Conservation (phyloP, 257 asterid genomes). For the Fraxinus cuspidata region DNA sequence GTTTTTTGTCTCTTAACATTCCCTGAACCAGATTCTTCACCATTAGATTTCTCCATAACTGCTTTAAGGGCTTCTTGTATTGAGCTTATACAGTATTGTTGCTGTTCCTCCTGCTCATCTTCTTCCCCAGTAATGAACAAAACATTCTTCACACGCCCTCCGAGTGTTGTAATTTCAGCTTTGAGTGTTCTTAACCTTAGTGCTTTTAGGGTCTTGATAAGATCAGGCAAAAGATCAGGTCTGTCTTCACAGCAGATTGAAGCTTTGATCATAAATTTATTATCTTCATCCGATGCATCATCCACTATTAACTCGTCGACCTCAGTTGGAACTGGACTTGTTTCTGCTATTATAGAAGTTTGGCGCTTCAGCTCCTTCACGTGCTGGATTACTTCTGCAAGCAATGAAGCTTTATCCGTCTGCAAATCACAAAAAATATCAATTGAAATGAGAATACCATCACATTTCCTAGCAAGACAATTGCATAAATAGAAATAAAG, state of each 20-base stretch:
- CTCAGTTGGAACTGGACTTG: constrained; percentile 68
- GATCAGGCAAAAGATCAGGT: constrained; percentile 72
- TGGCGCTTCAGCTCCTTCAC: constrained; percentile 82
- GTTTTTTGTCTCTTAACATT: constrained; percentile 81
- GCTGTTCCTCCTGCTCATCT: constrained; percentile 37
- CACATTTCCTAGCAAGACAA: neutral
- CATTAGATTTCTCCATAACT: constrained; percentile 71
- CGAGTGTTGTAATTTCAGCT: constrained; percentile 83
- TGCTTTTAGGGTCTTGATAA: constrained; percentile 73
- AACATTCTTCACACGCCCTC: constrained; percentile 78
- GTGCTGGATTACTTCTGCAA: constrained; percentile 89
- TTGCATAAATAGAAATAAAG: neutral
- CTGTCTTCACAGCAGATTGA: constrained; percentile 88
- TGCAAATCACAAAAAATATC: constrained; percentile 10
- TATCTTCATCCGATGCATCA: constrained; percentile 62
- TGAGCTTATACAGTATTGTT: constrained; percentile 47
- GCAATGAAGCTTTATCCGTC: constrained; percentile 92
- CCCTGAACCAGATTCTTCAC: constrained; percentile 64
- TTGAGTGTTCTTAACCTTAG: constrained; percentile 56
- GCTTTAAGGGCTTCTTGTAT: constrained; percentile 82
- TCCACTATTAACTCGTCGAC: constrained; percentile 72
- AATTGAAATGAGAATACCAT: neutral
- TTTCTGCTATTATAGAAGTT: constrained; percentile 60
- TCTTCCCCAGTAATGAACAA: constrained; percentile 68
- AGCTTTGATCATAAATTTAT: constrained; percentile 63